Conservation (phyloP, 2,329 filamentous ascomycete species). For the Purpureocillium takamizusanense region DNA sequence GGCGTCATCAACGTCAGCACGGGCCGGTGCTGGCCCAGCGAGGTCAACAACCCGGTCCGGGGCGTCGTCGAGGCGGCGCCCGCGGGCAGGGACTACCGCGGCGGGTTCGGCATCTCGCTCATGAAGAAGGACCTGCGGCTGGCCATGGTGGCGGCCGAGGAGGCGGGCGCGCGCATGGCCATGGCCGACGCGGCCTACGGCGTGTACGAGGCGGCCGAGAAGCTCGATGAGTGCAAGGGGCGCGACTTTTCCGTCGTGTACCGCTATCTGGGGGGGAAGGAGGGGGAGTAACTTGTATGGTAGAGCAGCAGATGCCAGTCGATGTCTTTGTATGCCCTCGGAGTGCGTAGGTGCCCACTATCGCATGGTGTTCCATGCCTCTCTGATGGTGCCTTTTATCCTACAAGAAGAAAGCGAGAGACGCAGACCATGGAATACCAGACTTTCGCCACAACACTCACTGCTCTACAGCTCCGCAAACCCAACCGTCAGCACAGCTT, state of each 20-base stretch:
- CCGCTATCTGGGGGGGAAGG: slow-evolving; percentile 53
- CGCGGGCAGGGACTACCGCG: slow-evolving; percentile 64
- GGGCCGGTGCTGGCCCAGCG: slow-evolving; percentile 91
- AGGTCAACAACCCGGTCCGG: slow-evolving; percentile 89
- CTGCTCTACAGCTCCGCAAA: too few species aligned
- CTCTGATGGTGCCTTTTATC: too few species aligned
- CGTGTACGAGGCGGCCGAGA: slow-evolving; percentile 60
- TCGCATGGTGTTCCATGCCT: too few species aligned
- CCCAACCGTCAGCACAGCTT: too few species aligned
- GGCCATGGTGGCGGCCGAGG: slow-evolving; percentile 61
- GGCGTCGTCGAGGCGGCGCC: slow-evolving; percentile 73
- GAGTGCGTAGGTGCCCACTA: too few species aligned
- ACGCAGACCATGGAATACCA: too few species aligned
- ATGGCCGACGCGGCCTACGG: slow-evolving; percentile 53
- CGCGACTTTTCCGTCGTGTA: slow-evolving; percentile 80
- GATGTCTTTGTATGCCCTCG: neutral
- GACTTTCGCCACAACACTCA: too few species aligned
- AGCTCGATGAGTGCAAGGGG: slow-evolving; percentile 52
- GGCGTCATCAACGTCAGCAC: slow-evolving; percentile 89
- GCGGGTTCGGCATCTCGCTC: slow-evolving; percentile 67
- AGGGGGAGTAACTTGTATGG: slow-evolving; percentile 14
- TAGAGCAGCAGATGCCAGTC: neutral
- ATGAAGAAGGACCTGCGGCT: slow-evolving; percentile 76
- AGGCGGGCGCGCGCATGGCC: slow-evolving; percentile 57
- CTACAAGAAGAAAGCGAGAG: too few species aligned